Evolutionary conservation across 495 filamentous ascomycete genomes (phyloP), one percentile per base, ranked within the genome.

Genomic region (Talaromyces ruber): DNA sequence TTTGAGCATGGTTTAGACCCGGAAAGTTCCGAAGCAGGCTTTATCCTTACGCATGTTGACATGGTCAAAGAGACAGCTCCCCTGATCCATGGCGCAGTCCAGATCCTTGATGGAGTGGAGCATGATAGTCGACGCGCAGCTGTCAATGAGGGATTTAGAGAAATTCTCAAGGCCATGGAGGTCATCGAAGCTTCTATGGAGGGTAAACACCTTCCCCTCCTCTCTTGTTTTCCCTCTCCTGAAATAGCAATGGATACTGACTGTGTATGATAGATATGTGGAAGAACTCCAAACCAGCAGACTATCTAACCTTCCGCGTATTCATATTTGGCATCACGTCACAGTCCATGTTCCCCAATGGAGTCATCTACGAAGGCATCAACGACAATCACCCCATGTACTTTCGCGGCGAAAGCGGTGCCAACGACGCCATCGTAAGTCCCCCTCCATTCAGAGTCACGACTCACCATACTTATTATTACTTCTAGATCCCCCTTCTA

Each of bases 241-340:
- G 26, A 12, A n/a, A n/a, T n/a, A n/a, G n/a, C n/a, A n/a, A 18
- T 54, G 60, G 68, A 64, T 68, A 62, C 60, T 52, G 60, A 68
- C 28, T 14, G 25, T 5, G 29, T 6, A 14, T 5, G 12, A 37
- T 58, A 88, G 85, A 81, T 25, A 96, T 96, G 92, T 97, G 92
- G 92, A 78, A 76, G 37, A 87, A 90, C 67, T 91, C 87, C 58
- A 89, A 88, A 67, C 91, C 92, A 12, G 70, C 76, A 4, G 82
- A 88, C 54, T 96, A 96, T 73, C 87, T 85, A 32, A 86, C 80
- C 56, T 97, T 94, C 81, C 86, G 92, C 11, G 93, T 92, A 32
- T 97, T 97, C 75, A 96, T 97, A 73, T 96, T 95, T 66, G 92
- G 92, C 56, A 95, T 97, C 66, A 91, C 87, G 2, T 86, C 81